Percentiles rank a stretch among this genome's conserved stretches.
These are phyloP conservation scores for Apiotrichum gracile DNA, from an alignment of 1,284 basidiomycete genomes.

Conservation along the genomic window DNA sequence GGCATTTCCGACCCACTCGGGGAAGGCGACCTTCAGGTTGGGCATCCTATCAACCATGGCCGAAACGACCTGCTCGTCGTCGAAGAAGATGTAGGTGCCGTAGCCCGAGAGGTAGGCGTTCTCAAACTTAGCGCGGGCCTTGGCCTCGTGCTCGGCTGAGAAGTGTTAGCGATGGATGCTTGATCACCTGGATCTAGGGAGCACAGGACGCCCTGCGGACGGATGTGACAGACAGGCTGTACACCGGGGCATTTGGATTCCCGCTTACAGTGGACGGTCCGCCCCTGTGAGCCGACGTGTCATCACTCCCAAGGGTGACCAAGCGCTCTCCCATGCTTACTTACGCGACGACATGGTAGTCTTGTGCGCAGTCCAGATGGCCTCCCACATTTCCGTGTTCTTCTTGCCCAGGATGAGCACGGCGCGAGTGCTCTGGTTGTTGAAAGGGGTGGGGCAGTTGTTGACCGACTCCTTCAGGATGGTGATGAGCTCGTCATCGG, in stretches of 20 bases:
- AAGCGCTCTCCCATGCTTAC: no score
- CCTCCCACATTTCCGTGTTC: slow-evolving; percentile 48
- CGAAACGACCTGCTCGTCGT: slow-evolving; percentile 46
- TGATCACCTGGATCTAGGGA: no score
- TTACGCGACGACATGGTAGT: neutral
- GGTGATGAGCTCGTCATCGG: slow-evolving; percentile 42
- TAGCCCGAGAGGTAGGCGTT: slow-evolving; percentile 42
- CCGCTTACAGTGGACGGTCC: no score
- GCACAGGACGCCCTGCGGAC: no score
- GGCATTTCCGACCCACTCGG: slow-evolving; percentile 29
- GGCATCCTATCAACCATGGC: slow-evolving; percentile 46
- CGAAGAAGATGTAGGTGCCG: slow-evolving; percentile 51
- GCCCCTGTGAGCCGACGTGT: no score
- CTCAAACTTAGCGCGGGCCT: slow-evolving; percentile 9
- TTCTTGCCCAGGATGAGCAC: slow-evolving; percentile 47
- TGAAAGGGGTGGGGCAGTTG: slow-evolving; percentile 47
- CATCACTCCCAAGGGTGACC: no score
- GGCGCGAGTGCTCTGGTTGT: slow-evolving; percentile 49
- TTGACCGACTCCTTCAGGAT: slow-evolving; percentile 47
- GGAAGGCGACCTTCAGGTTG: slow-evolving; percentile 26
- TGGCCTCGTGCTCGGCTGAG: slow-evolving; percentile 3
- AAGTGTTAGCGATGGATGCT: no score
- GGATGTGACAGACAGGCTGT: no score
- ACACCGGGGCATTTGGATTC: no score
- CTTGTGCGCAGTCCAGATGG: slow-evolving; percentile 19